Evolutionary conservation across 345 rosid species (phyloP).

Genomic region (Hibiscus mutabilis): DNA sequence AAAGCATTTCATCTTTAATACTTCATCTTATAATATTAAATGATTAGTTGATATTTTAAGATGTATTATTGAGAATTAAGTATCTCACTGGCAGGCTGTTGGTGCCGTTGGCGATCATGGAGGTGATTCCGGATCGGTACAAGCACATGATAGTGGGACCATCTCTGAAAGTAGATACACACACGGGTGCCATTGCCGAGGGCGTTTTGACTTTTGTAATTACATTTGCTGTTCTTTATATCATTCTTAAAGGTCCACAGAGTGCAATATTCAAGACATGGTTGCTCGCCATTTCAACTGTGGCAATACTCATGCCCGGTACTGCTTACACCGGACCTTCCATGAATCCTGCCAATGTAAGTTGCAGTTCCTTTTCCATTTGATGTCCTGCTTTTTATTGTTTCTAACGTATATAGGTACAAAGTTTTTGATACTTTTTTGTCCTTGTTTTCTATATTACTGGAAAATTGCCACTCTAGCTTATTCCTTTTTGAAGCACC

Average conservation of each 20-base stretch:
- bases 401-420: not conserved
- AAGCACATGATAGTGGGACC: conserved; percentile 75
- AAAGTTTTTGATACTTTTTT: not conserved
- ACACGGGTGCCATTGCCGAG: conserved; percentile 83
- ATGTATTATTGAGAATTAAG: not conserved
- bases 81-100: conserved; percentile 48
- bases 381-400: not conserved
- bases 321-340: conserved; percentile 76
- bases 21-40: not conserved
- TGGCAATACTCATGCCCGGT: conserved; percentile 53
- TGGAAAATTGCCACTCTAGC: not conserved
- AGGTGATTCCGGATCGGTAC: conserved; percentile 64
- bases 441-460: not conserved
- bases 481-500: not conserved
- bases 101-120: conserved; percentile 90
- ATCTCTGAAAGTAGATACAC: conserved; percentile 59
- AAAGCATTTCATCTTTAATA: not conserved
- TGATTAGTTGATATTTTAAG: not conserved
- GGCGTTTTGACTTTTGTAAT: conserved; percentile 73
- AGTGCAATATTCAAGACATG: conserved; percentile 42
- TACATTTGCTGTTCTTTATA: conserved; percentile 57
- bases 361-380: conserved; percentile 19
- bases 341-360: conserved; percentile 99
- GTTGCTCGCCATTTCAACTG: conserved; percentile 63
- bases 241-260: conserved; percentile 70